A percentile compares a stretch with the other conserved stretches of the same genome.
Conservation (phyloP, 2,329 filamentous ascomycete genomes). For the Sordariomycetes sp. region DNA sequence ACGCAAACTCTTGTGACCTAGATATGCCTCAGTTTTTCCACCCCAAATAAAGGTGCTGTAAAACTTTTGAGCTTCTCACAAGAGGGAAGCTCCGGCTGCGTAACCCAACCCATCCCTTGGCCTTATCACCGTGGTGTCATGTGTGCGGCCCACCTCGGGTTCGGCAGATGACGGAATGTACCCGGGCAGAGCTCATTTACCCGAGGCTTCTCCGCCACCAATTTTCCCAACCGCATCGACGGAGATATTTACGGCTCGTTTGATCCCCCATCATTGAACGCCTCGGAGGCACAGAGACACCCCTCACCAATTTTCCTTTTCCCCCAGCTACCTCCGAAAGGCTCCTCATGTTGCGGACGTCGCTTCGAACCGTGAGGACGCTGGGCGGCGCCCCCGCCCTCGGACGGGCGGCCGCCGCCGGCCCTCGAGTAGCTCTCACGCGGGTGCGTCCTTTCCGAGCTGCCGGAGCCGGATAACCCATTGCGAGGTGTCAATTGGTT, state of each 20-base stretch:
- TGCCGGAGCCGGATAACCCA: conserved; percentile 9
- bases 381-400: conserved; percentile 43
- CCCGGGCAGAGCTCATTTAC: background rate
- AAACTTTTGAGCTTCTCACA: too few relatives aligned
- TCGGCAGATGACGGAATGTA: conserved; percentile 5
- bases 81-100: background rate
- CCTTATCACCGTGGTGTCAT: background rate
- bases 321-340: conserved; percentile 15
- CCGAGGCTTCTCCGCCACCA: conserved; percentile 3
- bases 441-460: conserved; percentile 7
- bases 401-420: conserved; percentile 32
- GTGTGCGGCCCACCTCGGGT: background rate
- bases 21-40: background rate
- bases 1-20: background rate
- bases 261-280: background rate
- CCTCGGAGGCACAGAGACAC: background rate
- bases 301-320: background rate
- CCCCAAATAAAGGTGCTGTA: too few relatives aligned
- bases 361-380: conserved; percentile 53
- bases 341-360: conserved; percentile 59
- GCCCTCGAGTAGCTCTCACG: conserved; percentile 42
- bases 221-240: conserved; percentile 3
- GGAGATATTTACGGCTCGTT: background rate
- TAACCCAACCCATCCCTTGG: background rate
- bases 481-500: background rate